Percentiles rank a stretch among this genome's conserved stretches.
These are phyloP conservation scores for Ophiostoma sp. DNA, from an alignment of 2,329 filamentous ascomycete species.

Conservation along the genomic window DNA sequence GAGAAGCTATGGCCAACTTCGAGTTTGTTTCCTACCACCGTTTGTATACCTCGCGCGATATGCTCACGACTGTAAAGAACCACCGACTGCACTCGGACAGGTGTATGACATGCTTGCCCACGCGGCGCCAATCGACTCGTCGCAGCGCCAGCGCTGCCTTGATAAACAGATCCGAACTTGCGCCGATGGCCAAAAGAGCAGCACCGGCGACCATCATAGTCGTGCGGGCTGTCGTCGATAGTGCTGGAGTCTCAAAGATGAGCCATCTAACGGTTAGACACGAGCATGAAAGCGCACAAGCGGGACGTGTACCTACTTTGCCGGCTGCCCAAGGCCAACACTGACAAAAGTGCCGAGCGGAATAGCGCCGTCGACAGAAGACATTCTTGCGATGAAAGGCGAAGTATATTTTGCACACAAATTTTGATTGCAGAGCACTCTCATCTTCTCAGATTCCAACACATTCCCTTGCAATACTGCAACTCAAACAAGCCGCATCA, in stretches of 20 bases:
- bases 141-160: background rate
- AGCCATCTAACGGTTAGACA: background rate
- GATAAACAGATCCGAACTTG: slow-evolving; percentile 10
- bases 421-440: background rate
- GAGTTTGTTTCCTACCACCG: background rate
- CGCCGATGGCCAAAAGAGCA: background rate
- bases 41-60: slow-evolving; percentile 16
- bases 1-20: background rate
- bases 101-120: slow-evolving; percentile 8
- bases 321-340: slow-evolving; percentile 8
- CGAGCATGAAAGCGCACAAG: background rate
- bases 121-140: background rate
- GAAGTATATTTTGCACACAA: background rate
- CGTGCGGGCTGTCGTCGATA: slow-evolving; percentile 2
- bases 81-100: slow-evolving; percentile 16
- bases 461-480: background rate
- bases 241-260: background rate
- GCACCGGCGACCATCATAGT: slow-evolving; percentile 6
- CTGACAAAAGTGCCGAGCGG: background rate
- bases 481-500: background rate
- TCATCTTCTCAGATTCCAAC: background rate
- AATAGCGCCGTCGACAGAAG: background rate
- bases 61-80: slow-evolving; percentile 16
- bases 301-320: background rate
- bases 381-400: background rate